Conservation (phyloP, 2,329 filamentous ascomycete genomes). For the Cladosporium cucumerinum region DNA sequence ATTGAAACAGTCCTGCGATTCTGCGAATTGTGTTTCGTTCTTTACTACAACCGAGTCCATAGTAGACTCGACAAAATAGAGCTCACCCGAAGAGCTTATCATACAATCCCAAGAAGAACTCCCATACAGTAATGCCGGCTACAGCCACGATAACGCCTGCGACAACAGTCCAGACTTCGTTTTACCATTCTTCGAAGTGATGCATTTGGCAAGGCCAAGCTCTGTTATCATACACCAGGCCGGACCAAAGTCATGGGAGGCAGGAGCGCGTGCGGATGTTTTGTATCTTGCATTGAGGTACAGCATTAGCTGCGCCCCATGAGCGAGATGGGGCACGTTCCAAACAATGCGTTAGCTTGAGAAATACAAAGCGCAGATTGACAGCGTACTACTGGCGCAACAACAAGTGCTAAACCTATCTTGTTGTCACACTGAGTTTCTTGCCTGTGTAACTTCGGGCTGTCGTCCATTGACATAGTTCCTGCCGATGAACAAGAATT, state of each 20-base stretch:
- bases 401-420: constrained; percentile 23
- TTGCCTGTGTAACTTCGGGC: neutral
- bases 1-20: neutral
- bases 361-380: too few relatives aligned
- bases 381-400: constrained; percentile 40
- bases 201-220: too few relatives aligned
- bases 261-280: too few relatives aligned
- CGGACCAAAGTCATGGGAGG: too few relatives aligned
- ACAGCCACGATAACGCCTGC: neutral
- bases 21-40: neutral
- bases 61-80: neutral
- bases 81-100: neutral
- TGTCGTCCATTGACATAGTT: neutral
- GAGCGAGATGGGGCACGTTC: too few relatives aligned
- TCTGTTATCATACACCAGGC: too few relatives aligned
- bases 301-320: too few relatives aligned
- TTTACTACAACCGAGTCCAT: neutral
- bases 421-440: neutral
- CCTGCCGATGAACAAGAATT: neutral
- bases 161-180: neutral
- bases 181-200: too few relatives aligned
- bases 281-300: too few relatives aligned
- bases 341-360: too few relatives aligned
- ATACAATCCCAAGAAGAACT: neutral
- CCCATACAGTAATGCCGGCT: neutral